These are phyloP conservation scores for Flaveria floridana DNA, from an alignment of 140 eudicot species.

Conservation along the genomic window DNA sequence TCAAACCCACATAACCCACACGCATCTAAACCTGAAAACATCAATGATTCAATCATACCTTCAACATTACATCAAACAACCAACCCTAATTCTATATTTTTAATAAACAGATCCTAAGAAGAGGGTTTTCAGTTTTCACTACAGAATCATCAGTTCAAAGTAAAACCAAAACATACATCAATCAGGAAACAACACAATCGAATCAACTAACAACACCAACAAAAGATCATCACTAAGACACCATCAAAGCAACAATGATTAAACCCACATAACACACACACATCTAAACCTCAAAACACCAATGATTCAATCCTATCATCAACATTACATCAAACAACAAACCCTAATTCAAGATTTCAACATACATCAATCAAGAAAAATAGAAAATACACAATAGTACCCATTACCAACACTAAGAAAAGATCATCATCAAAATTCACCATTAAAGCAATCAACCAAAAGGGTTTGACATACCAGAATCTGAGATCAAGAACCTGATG, in stretches of 20 bases:
- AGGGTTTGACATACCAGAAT: conserved; percentile 20
- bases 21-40: no score
- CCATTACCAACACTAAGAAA: background rate
- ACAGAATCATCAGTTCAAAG: background rate
- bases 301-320: no score
- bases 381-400: background rate
- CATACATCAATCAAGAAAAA: background rate
- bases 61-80: background rate
- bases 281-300: background rate
- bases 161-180: background rate
- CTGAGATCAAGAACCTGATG: conserved; percentile 1
- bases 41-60: background rate
- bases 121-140: background rate
- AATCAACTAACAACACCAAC: no score
- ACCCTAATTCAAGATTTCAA: no score
- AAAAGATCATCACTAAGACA: no score
- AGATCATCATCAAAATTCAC: background rate
- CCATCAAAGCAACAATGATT: no score
- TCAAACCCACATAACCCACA: background rate
- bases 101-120: background rate
- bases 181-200: no score
- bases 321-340: no score
- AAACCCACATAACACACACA: background rate
- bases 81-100: background rate
- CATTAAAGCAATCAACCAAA: background rate